Evolutionary conservation across 768 basidiomycete species (phyloP), one percentile per base, ranked within the genome.

Genomic region (Xerocomus spinulosus): DNA sequence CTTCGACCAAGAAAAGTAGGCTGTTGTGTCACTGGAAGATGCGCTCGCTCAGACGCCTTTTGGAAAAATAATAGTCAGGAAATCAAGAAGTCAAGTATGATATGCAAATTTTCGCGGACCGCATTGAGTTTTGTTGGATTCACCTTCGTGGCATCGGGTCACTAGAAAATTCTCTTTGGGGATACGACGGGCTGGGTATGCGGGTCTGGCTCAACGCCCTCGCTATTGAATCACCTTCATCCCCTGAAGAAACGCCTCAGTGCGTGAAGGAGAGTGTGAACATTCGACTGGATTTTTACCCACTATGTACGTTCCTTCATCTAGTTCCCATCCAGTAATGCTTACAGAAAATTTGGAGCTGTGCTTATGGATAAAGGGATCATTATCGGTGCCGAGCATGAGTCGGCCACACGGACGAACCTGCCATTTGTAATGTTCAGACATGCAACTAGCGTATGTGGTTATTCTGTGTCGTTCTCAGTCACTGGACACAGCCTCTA

Each of bases 321-420:
- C 51, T 48, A 13, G 15, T 5, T 25, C n/a, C 33, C 17, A 12
- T 39, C 14, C 18, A 15, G 20, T 35, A 29, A 30, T 30, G 25
- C 42, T 56, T 18, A 58, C 36, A 35, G 5, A 15, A n/a, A n/a
- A 20, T 33, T 24, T 38, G 28, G 57, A 98, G 95, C 95, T 48
- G 92, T 93, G 7, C 77, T 99, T 21, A 98, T 98, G 93, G 94
- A 97, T 67, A 99, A 97, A 62, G 95, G 94, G 1, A 96, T 99
- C 55, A 92, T 99, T 54, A 93, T 97, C 56, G 95, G 95, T 8
- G 90, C 87, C 23, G 94, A 97, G 55, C 82, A 93, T 48, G 95
- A 99, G 65, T 79, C 81, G 3, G 84, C 82, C 3, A 75, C 84
- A 14, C 78, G 89, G 44, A 69, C 76, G 21, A 87, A 84, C 48